Evolutionary conservation across 345 rosid genomes (phyloP).

Genomic region (Raphanus sativus): DNA sequence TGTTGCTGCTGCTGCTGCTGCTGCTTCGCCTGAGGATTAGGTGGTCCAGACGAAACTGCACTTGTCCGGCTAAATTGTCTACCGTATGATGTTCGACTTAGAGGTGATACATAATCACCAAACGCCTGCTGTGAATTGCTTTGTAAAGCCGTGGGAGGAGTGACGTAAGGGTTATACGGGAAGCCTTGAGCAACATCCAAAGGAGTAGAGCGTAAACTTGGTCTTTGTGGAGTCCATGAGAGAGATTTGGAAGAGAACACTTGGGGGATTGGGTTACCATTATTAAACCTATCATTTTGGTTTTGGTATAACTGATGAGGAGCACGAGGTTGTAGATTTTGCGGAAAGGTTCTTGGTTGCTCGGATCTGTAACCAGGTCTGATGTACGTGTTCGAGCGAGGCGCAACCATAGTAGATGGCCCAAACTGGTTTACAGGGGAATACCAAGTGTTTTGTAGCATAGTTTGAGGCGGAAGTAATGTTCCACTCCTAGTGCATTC

Average conservation of each 20-base stretch:
- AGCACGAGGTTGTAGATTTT: constrained; percentile 30
- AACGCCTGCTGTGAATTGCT: background rate
- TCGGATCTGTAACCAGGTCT: constrained; percentile 29
- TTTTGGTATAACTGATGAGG: background rate
- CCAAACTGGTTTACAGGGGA: constrained; percentile 13
- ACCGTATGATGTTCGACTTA: background rate
- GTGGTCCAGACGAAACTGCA: background rate
- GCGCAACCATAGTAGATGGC: constrained; percentile 10
- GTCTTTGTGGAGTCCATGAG: background rate
- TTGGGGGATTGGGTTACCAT: constrained; percentile 28
- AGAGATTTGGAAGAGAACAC: constrained; percentile 29
- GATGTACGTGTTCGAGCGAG: constrained; percentile 26
- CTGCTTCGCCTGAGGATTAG: background rate
- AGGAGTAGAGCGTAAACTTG: background rate
- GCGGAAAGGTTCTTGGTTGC: constrained; percentile 5
- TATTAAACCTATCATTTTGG: constrained; percentile 7
- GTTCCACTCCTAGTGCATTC: constrained; percentile 28
- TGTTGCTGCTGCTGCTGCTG: too few species aligned
- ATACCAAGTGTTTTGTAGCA: constrained; percentile 5
- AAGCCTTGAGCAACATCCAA: background rate
- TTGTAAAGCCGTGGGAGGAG: constrained; percentile 1
- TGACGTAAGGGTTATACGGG: background rate
- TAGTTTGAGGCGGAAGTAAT: constrained; percentile 7
- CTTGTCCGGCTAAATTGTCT: background rate
- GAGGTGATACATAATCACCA: background rate